Evolutionary conservation across 345 rosid species (phyloP).

Genomic region (Citrus cavaleriei): DNA sequence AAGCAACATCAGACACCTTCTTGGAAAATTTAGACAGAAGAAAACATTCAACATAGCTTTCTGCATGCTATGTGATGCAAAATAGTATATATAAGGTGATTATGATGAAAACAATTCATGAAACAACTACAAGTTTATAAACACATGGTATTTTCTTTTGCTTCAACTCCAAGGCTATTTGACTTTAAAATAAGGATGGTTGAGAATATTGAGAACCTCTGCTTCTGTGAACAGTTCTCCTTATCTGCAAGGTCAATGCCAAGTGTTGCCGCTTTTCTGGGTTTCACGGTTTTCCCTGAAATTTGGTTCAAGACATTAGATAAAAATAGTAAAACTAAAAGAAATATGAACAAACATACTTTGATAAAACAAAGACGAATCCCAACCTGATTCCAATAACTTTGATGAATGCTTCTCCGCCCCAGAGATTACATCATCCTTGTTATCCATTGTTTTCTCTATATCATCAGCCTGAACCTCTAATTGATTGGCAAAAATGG

Average conservation of each 20-base stretch:
- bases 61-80: neutral
- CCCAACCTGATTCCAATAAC: conserved; percentile 30
- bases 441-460: conserved; percentile 24
- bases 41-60: neutral
- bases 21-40: neutral
- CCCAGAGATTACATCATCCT: conserved; percentile 22
- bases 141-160: neutral
- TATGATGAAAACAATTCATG: neutral
- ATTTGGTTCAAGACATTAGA: conserved; percentile 22
- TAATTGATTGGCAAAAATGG: neutral
- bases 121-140: neutral
- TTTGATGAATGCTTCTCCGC: conserved; percentile 31
- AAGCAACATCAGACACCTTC: neutral
- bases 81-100: neutral
- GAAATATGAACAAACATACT: conserved; percentile 11
- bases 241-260: conserved; percentile 50
- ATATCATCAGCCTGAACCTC: conserved; percentile 34
- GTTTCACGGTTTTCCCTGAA: conserved; percentile 44
- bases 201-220: conserved; percentile 50
- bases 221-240: conserved; percentile 80
- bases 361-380: neutral
- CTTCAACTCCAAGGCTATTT: neutral
- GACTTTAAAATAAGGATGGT: neutral
- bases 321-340: conserved; percentile 11
- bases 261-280: conserved; percentile 43